Conservation (phyloP, 2,329 filamentous ascomycete species). For the Trichoderma oligosporum region DNA sequence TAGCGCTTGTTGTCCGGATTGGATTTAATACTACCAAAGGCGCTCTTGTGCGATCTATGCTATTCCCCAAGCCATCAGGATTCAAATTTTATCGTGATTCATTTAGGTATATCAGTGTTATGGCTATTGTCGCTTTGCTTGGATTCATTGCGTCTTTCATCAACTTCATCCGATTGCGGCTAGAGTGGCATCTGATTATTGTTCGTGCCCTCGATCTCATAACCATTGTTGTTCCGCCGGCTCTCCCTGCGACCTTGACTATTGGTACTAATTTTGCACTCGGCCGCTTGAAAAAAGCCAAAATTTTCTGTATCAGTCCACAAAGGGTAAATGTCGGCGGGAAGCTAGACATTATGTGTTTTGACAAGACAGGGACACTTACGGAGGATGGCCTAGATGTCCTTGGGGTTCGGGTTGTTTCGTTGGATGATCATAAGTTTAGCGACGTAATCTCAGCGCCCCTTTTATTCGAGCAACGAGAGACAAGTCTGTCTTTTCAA, state of each 20-base stretch:
- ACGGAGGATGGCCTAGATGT: constrained; percentile 96
- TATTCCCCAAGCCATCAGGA: constrained; percentile 95
- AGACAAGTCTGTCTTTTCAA: constrained; percentile 28
- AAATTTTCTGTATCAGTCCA: constrained; percentile 97
- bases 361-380: constrained; percentile 97
- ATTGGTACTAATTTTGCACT: constrained; percentile 97
- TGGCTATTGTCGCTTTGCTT: constrained; percentile 78
- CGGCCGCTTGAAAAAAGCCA: constrained; percentile 75
- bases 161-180: constrained; percentile 81
- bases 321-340: constrained; percentile 96
- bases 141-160: constrained; percentile 89
- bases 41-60: constrained; percentile 91
- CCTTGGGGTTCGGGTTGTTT: constrained; percentile 77
- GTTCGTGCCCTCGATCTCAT: constrained; percentile 91
- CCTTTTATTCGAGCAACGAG: constrained; percentile 51
- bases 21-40: constrained; percentile 98
- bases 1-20: constrained; percentile 88
- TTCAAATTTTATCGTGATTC: constrained; percentile 99
- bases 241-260: constrained; percentile 87
- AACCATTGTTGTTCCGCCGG: constrained; percentile 94
- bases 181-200: constrained; percentile 87
- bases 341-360: constrained; percentile 93
- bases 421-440: constrained; percentile 59
- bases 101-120: constrained; percentile 95
- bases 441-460: constrained; percentile 70